phyloP scores from a whole-genome alignment of 768 basidiomycete species.

The Boletus rubroflammeus region DNA sequence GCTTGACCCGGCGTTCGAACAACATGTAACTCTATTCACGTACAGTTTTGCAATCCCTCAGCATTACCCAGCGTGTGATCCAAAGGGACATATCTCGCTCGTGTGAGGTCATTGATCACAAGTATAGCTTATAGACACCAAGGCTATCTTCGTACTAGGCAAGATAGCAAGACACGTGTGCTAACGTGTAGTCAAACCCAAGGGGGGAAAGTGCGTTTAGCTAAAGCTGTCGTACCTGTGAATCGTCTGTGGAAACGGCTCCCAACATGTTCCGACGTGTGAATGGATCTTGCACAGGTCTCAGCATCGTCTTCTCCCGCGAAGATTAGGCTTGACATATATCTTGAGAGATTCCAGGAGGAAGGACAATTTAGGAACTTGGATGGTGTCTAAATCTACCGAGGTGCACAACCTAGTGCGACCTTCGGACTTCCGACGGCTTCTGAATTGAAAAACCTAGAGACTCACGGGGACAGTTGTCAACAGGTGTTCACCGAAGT shows the following conservation, averaged over 20 bases:
- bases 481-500: constrained; percentile 4
- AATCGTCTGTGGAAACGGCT: constrained; percentile 1
- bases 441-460: constrained; percentile 2
- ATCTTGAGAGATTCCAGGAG: constrained; percentile 3
- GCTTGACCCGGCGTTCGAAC: constrained; percentile 9
- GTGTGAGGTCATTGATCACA: constrained; percentile 14
- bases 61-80: neutral
- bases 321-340: constrained; percentile 14
- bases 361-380: neutral
- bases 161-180: constrained; percentile 11
- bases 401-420: neutral
- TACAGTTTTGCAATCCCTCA: constrained; percentile 6
- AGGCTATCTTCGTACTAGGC: constrained; percentile 6
- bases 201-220: constrained; percentile 1
- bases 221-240: constrained; percentile 10
- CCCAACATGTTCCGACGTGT: constrained; percentile 13
- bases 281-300: constrained; percentile 14
- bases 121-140: neutral
- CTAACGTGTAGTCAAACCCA: neutral
- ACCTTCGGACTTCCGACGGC: constrained; percentile 2
- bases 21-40: constrained; percentile 25
- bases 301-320: constrained; percentile 24
- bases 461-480: constrained; percentile 4
- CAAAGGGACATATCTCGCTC: neutral
- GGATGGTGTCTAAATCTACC: neutral